These are phyloP conservation scores for Sparassis latifolia DNA, from an alignment of 1,284 basidiomycete genomes.

Conservation along the genomic window DNA sequence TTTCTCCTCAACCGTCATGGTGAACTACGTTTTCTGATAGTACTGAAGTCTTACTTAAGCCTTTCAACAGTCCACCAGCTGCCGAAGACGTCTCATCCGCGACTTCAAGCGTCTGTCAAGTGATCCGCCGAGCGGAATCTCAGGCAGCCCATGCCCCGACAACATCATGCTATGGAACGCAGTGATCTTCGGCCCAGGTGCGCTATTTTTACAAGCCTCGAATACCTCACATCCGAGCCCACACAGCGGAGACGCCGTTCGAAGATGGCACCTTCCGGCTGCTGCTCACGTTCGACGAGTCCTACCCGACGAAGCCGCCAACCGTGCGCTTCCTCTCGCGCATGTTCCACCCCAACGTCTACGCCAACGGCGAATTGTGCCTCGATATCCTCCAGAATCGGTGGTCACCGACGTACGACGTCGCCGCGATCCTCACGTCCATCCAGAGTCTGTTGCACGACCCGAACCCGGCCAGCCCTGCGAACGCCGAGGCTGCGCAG, in stretches of 20 bases:
- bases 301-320: conserved; percentile 97
- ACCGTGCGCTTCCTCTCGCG: conserved; percentile 94
- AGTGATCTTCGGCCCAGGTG: conserved; percentile 96
- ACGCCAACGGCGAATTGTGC: conserved; percentile 96
- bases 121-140: conserved; percentile 94
- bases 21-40: too few relatives aligned
- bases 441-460: conserved; percentile 96
- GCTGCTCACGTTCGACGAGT: conserved; percentile 92
- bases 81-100: conserved; percentile 85
- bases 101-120: conserved; percentile 94
- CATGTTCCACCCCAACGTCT: conserved; percentile 99
- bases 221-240: conserved; percentile 3
- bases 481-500: conserved; percentile 96
- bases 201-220: conserved; percentile 18
- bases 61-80: conserved; percentile 72
- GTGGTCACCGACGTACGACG: conserved; percentile 98
- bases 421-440: conserved; percentile 93
- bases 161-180: conserved; percentile 99
- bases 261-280: conserved; percentile 99
- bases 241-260: conserved; percentile 87
- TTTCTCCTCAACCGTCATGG: too few relatives aligned
- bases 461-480: conserved; percentile 96
- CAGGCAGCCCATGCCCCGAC: conserved; percentile 93
- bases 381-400: conserved; percentile 97
- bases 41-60: too few relatives aligned